Percentiles rank a stretch among this genome's conserved stretches.
phyloP scores from a whole-genome alignment of 345 rosid species.

The Erysimum cheiranthoides region DNA sequence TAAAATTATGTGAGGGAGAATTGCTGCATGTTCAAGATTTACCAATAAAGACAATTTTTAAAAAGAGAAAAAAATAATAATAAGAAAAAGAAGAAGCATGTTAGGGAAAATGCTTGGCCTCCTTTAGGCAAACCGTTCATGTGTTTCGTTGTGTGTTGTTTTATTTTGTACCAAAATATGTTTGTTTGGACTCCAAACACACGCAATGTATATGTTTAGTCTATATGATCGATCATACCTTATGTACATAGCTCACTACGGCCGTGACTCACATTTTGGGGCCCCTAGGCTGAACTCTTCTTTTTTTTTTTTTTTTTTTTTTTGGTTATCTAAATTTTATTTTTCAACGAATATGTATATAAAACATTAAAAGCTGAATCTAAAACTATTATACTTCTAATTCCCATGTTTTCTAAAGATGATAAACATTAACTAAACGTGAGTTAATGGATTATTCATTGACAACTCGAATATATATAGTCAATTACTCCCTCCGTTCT shows the following conservation, averaged over 20 bases:
- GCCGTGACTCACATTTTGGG: background rate
- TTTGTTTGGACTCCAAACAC: conserved; percentile 26
- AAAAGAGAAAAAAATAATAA: too few species aligned
- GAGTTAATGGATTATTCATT: too few species aligned
- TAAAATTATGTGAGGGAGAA: conserved; percentile 23
- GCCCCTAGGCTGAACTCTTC: background rate
- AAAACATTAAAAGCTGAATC: background rate
- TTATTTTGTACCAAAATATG: conserved; percentile 29
- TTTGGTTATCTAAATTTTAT: too few species aligned
- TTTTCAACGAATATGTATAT: background rate
- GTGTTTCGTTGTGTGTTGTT: conserved; percentile 24
- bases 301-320: too few species aligned
- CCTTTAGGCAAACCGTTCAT: conserved; percentile 36
- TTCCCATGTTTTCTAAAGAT: too few species aligned
- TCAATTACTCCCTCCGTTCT: too few species aligned
- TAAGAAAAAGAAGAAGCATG: conserved; percentile 27
- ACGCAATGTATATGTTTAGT: conserved; percentile 32
- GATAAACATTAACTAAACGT: too few species aligned
- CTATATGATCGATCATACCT: conserved; percentile 16
- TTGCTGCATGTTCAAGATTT: conserved; percentile 45
- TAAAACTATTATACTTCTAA: background rate
- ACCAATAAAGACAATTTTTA: conserved; percentile 14
- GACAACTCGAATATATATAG: too few species aligned
- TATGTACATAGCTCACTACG: conserved; percentile 16
- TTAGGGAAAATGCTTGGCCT: conserved; percentile 38